Percentiles rank a stretch among this genome's conserved stretches.
Conservation (phyloP, 2,329 filamentous ascomycete genomes). For the Aaosphaeria pasadenensis region DNA sequence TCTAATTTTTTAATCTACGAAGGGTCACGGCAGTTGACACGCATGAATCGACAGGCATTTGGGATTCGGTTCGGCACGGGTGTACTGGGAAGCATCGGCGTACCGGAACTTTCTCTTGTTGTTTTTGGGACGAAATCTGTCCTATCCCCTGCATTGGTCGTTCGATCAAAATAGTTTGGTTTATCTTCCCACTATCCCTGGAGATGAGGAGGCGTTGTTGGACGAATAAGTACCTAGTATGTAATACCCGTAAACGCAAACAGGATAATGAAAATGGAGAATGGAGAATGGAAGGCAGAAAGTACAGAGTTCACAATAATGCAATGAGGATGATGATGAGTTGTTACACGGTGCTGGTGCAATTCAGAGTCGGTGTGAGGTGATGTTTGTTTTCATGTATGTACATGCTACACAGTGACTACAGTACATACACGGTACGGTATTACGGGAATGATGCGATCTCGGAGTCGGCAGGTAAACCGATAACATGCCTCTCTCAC, state of each 20-base stretch:
- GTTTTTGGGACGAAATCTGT: neutral
- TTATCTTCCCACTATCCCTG: too few species aligned
- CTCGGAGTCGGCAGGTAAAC: neutral
- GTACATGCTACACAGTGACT: too few species aligned
- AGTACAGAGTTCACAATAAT: neutral
- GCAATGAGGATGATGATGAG: constrained; percentile 9
- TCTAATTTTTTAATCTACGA: constrained; percentile 1
- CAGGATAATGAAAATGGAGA: neutral
- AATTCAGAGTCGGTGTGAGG: neutral
- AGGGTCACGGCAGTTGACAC: constrained; percentile 5
- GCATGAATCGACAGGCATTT: neutral
- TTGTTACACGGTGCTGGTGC: neutral
- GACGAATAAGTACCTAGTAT: neutral
- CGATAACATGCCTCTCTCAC: neutral
- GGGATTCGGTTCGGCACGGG: neutral
- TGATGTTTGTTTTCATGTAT: neutral
- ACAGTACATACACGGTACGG: too few species aligned
- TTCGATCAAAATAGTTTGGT: too few species aligned
- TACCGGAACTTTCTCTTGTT: neutral
- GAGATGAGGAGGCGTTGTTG: too few species aligned
- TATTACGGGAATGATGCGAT: too few species aligned
- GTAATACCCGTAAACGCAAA: constrained; percentile 2
- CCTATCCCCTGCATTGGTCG: too few species aligned
- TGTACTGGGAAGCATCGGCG: constrained; percentile 4
- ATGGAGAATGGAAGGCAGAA: neutral